Conservation (phyloP, 164 flowering plant species). For the Vitis riparia region DNA sequence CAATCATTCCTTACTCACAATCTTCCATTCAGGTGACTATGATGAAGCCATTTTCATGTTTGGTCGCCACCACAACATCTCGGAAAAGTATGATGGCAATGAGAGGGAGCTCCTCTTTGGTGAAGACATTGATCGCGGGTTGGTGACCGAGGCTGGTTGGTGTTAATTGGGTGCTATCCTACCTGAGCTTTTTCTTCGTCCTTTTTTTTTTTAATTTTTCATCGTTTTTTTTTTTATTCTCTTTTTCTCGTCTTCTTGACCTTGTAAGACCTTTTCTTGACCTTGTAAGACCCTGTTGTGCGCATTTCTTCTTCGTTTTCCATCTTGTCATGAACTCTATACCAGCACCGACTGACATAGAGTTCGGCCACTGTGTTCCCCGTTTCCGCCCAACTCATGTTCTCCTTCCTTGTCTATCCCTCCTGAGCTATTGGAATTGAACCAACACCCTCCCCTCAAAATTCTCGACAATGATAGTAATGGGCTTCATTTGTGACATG, state of each 20-base stretch:
- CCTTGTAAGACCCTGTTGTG: conserved; percentile 77
- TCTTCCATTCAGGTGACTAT: too few relatives aligned
- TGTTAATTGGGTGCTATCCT: conserved; percentile 67
- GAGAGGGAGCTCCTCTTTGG: too few relatives aligned
- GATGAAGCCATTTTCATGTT: too few relatives aligned
- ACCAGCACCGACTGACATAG: conserved; percentile 9
- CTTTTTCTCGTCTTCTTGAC: conserved; percentile 57
- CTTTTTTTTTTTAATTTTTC: background rate
- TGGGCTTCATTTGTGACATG: too few relatives aligned
- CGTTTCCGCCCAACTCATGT: conserved; percentile 37
- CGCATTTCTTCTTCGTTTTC: conserved; percentile 2
- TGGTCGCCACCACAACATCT: too few relatives aligned
- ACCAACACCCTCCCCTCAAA: background rate
- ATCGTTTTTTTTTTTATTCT: background rate
- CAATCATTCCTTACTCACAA: too few relatives aligned
- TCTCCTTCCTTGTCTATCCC: conserved; percentile 85
- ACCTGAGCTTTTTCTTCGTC: conserved; percentile 59
- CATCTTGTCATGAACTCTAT: background rate
- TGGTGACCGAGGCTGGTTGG: conserved; percentile 6
- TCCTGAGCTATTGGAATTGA: conserved; percentile 62
- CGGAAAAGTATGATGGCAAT: too few relatives aligned
- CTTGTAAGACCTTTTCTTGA: conserved; percentile 97
- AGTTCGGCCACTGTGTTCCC: conserved; percentile 5
- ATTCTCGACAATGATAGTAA: background rate
- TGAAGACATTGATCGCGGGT: too few relatives aligned